Evolutionary conservation across 495 filamentous ascomycete genomes (phyloP).

Genomic region (Pyrenopolyporus hunteri): DNA sequence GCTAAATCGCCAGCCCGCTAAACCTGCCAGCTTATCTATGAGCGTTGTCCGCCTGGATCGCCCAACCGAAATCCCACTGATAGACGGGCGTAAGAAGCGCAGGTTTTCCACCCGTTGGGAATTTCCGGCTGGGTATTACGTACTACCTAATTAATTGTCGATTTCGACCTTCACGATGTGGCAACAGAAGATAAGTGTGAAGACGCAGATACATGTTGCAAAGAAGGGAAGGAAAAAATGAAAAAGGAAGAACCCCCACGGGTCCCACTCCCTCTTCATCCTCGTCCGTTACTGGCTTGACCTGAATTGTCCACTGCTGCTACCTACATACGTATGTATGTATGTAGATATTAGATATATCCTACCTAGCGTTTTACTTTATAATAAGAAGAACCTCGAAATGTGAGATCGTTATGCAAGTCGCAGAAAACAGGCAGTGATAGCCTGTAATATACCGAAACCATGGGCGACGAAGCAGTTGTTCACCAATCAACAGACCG

Average conservation of each 20-base stretch:
- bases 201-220: slow-evolving; percentile 1
- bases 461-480: slow-evolving; percentile 22
- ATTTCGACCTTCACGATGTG: slow-evolving; percentile 32
- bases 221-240: too few relatives aligned
- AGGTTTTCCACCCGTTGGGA: slow-evolving; percentile 17
- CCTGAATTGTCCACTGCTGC: background rate
- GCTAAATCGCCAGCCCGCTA: too few relatives aligned
- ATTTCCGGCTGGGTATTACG: slow-evolving; percentile 27
- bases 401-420: slow-evolving; percentile 31
- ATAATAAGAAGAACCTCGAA: slow-evolving; percentile 21
- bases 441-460: slow-evolving; percentile 29
- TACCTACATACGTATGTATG: slow-evolving; percentile 22
- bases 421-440: slow-evolving; percentile 32
- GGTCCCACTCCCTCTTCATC: slow-evolving; percentile 36
- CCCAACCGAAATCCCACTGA: slow-evolving; percentile 14
- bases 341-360: slow-evolving; percentile 26
- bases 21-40: slow-evolving; percentile 16
- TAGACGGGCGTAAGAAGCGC: slow-evolving; percentile 3
- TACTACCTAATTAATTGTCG: slow-evolving; percentile 31
- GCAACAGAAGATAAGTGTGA: slow-evolving; percentile 36
- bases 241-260: slow-evolving; percentile 31
- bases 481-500: slow-evolving; percentile 25
- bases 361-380: slow-evolving; percentile 6
- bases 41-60: slow-evolving; percentile 14
- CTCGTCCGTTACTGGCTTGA: slow-evolving; percentile 22